Evolutionary conservation across 352 stramenopile genomes (phyloP).

Genomic region (Phytophthora hibernalis): DNA sequence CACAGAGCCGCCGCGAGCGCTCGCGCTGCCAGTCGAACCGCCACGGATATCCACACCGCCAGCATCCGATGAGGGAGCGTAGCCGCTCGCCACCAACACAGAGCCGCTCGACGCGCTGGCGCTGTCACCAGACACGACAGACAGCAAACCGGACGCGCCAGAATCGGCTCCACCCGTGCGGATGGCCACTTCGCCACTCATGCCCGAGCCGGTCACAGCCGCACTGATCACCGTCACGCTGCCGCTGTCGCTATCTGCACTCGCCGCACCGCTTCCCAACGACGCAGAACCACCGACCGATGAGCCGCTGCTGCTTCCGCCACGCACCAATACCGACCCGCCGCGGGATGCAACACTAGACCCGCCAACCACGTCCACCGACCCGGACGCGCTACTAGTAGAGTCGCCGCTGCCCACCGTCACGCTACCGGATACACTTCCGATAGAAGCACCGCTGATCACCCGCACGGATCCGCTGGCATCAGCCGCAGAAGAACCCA

Average conservation of each 20-base stretch:
- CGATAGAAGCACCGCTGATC: too few species aligned
- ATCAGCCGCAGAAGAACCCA: not conserved
- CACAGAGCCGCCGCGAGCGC: not conserved
- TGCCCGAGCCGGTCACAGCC: not conserved
- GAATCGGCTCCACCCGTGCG: not conserved
- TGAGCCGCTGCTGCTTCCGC: too few species aligned
- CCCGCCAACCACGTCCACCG: too few species aligned
- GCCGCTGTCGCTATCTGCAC: not conserved
- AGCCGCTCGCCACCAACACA: not conserved
- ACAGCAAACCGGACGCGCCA: not conserved
- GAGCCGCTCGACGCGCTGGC: not conserved
- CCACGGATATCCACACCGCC: not conserved
- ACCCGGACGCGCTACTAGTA: too few species aligned
- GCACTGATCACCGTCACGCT: not conserved
- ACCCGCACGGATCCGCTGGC: too few species aligned
- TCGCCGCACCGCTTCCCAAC: not conserved
- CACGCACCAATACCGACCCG: too few species aligned
- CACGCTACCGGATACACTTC: too few species aligned
- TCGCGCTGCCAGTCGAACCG: not conserved
- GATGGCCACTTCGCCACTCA: not conserved
- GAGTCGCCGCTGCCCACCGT: too few species aligned
- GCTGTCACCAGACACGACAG: not conserved
- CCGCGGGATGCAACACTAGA: too few species aligned
- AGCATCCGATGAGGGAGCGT: not conserved
- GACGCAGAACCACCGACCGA: not conserved